Evolutionary conservation across 192 early-diverging fungal species (phyloP), one percentile per base, ranked within the genome.

Genomic region (Podochytrium sp.): DNA sequence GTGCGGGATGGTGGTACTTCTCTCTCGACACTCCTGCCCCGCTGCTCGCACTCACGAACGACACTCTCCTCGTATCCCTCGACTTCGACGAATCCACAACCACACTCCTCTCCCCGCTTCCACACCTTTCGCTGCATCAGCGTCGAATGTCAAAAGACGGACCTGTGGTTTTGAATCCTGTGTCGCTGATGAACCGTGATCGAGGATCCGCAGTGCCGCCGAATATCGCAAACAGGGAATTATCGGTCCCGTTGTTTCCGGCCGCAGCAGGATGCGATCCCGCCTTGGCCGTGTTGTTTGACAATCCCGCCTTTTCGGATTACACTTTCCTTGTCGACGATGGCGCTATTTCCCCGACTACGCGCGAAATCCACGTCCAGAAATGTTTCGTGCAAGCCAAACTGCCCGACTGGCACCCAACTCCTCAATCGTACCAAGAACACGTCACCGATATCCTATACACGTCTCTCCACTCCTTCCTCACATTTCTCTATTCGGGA

Each of bases 301-400:
- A 78, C 29, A 74, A 78, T 42, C 2, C 62, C 1, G 6, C 39
- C 14, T 32, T 78, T 34, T 78, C 77, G 10, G 77, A 78, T 56
- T 74, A 68, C 30, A 27, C 41, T 1, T 49, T 74, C n/a, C 37
- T 25, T 16, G 71, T 42, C 34, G 25, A 29, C 20, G 40, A 60
- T 23, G 35, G 23, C 0, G 25, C 40, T n/a, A n/a, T n/a, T n/a
- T n/a, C n/a, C 5, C 42, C 7, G 43, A 40, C 29, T 41, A 2
- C 3, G 67, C 38, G 18, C 18, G 42, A 27, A n/a, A 67, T 78
- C 20, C 65, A 78, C 40, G 63, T 68, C 2, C 77, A 78, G 25
- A 65, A 60, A 47, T 55, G 56, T 5, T 55, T 78, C 38, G 12
- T 78, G 3, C 34, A 39, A 7, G 56, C 53, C 1, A 65, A 67